Evolutionary conservation across 805 yeast genomes (phyloP), one percentile per base, ranked within the genome.

Genomic region (Saccharomycopsis fermentans): DNA sequence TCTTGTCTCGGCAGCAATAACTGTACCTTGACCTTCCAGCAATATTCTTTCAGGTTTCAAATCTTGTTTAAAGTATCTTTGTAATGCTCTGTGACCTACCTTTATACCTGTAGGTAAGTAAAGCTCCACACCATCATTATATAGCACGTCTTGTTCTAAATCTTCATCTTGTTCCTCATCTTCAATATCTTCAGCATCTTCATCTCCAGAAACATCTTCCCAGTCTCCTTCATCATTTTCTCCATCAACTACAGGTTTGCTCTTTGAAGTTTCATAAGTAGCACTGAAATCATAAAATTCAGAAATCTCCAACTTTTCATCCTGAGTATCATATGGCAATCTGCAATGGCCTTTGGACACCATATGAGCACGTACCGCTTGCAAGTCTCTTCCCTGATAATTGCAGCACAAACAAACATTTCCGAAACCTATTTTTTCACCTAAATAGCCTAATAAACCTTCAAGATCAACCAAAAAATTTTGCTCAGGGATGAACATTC

Each of bases 321-420:
- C 83, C 60, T 87, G 90, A 4, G 79, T 70, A 65, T 94, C 97
- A 70, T 89, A 94, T 3, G 98, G 98, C 56, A 94, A 82, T 68
- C 81, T 81, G 75, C 91, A 87, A 71, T 94, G 99, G 63, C 87
- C 82, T 74, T 94, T 94, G 26, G 86, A 77, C 8, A 78, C 62
- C 97, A 94, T 90, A 69, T 94, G 99, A 29, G 90, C 91, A 67
- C 96, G 84, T 1, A 86, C 94, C 24, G 96, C 88, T 65, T 88
- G 95, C 32, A 92, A 69, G 34, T 87, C 80, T 66, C 83, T 80
- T 27, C 97, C 97, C 74, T 91, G 96, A 69, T 81, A 92, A 51
- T 80, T 76, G 70, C 99, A 94, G 35, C 79, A 81, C 58, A 94
- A 74, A 71, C 99, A 94, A 62, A 91, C 80, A 65, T 90, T 90